Conservation (phyloP, 192 early-diverging fungal species). For the Dissophora ornata region DNA sequence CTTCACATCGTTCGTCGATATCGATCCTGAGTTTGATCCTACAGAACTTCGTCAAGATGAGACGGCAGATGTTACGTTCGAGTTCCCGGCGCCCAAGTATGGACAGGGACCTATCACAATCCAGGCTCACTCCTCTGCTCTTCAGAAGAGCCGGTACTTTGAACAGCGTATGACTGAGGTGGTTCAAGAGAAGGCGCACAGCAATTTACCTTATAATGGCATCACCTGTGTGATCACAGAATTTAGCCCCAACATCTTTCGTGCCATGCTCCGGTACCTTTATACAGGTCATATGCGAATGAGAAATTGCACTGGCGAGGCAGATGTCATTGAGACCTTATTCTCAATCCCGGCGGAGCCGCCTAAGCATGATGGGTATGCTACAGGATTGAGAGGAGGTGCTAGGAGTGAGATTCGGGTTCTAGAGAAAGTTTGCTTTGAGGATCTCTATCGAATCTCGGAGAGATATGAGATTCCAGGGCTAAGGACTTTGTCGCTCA, state of each 20-base stretch:
- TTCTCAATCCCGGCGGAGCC: too few relatives aligned
- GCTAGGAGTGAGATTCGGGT: background rate
- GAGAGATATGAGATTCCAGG: slow-evolving; percentile 28
- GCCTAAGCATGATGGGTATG: background rate
- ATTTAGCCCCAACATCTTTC: slow-evolving; percentile 33
- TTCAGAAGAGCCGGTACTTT: slow-evolving; percentile 18
- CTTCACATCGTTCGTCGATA: slow-evolving; percentile 22
- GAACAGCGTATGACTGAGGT: slow-evolving; percentile 12
- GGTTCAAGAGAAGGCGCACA: background rate
- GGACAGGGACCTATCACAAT: background rate
- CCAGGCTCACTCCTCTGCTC: slow-evolving; percentile 21
- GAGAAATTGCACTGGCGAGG: background rate
- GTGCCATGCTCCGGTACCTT: slow-evolving; percentile 31
- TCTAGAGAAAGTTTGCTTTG: slow-evolving; percentile 14
- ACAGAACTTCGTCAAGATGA: background rate
- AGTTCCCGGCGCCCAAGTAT: slow-evolving; percentile 11
- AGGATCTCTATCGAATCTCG: slow-evolving; percentile 27
- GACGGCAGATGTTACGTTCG: slow-evolving; percentile 16
- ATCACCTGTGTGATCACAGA: slow-evolving; percentile 18
- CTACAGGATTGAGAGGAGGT: background rate
- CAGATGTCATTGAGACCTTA: background rate
- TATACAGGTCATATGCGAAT: slow-evolving; percentile 20
- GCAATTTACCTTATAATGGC: background rate
- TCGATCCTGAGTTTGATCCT: slow-evolving; percentile 31
- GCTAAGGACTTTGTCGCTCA: slow-evolving; percentile 14